A percentile compares a stretch with the other conserved stretches of the same genome.
Evolutionary conservation across 2,329 filamentous ascomycete species (phyloP).

Genomic region (Cladosporium colombiae): DNA sequence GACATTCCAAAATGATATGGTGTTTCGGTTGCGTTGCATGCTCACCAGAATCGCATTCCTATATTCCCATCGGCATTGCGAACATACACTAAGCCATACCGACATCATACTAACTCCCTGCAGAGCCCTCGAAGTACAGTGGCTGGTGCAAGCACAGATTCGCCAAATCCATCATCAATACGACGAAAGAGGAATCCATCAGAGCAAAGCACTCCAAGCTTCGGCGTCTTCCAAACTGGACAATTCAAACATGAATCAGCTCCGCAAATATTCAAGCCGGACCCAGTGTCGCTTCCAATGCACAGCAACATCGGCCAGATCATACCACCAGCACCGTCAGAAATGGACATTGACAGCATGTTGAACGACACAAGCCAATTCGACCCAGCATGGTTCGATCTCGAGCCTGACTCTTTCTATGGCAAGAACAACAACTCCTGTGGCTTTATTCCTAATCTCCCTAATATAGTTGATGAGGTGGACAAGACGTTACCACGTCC

Average conservation of each 20-base stretch:
- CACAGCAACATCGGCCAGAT: neutral
- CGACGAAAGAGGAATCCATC: slow-evolving; percentile 10
- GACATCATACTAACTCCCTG: neutral
- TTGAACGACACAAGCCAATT: slow-evolving; percentile 26
- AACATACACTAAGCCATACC: neutral
- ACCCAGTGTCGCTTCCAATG: neutral
- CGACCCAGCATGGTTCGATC: slow-evolving; percentile 36
- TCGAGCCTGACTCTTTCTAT: slow-evolving; percentile 35
- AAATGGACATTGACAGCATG: slow-evolving; percentile 19
- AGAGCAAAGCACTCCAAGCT: slow-evolving; percentile 13
- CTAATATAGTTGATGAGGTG: slow-evolving; percentile 37
- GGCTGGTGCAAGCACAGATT: slow-evolving; percentile 13
- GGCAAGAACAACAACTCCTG: slow-evolving; percentile 34
- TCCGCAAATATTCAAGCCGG: slow-evolving; percentile 12
- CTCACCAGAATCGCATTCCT: neutral
- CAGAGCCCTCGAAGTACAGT: slow-evolving; percentile 17
- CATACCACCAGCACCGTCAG: slow-evolving; percentile 1
- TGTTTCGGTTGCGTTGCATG: neutral
- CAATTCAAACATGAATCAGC: neutral
- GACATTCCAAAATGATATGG: neutral
- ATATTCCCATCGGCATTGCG: neutral
- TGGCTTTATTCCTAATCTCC: slow-evolving; percentile 36
- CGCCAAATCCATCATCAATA: slow-evolving; percentile 4
- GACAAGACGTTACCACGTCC: slow-evolving; percentile 24
- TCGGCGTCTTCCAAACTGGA: slow-evolving; percentile 8